Percentiles rank a stretch among this genome's conserved stretches.
These are phyloP conservation scores for Rubroshorea leprosula DNA, from an alignment of 345 rosid genomes.

Conservation along the genomic window DNA sequence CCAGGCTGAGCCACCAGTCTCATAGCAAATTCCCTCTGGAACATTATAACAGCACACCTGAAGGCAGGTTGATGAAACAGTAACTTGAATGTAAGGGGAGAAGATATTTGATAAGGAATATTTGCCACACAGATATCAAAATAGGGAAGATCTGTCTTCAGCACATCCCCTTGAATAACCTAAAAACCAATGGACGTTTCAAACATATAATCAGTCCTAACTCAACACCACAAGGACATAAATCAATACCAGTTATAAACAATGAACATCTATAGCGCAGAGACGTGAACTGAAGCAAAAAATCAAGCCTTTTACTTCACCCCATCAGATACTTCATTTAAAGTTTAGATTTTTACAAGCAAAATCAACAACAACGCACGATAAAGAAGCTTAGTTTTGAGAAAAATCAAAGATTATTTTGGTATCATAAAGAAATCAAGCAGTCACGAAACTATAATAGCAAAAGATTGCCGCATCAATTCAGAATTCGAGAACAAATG, in stretches of 20 bases:
- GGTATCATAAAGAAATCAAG: not conserved
- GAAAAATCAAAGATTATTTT: not conserved
- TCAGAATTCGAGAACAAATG: too few relatives aligned
- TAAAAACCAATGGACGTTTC: slow-evolving; percentile 9
- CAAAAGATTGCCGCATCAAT: too few relatives aligned
- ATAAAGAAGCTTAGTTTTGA: not conserved
- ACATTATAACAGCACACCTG: slow-evolving; percentile 91
- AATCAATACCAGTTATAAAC: not conserved
- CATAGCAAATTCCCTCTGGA: slow-evolving; percentile 94
- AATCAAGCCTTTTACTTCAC: not conserved
- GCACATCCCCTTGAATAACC: slow-evolving; percentile 92
- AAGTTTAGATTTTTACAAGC: not conserved
- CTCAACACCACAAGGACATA: not conserved
- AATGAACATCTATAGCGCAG: not conserved
- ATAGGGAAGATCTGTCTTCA: slow-evolving; percentile 79
- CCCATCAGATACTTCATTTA: not conserved
- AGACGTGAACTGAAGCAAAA: not conserved
- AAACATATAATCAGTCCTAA: not conserved
- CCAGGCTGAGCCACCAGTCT: slow-evolving; percentile 86
- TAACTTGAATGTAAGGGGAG: slow-evolving; percentile 84
- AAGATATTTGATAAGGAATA: slow-evolving; percentile 88
- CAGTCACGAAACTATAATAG: not conserved
- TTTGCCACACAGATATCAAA: slow-evolving; percentile 92
- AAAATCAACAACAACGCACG: not conserved
- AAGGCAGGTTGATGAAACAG: slow-evolving; percentile 70